phyloP scores from a whole-genome alignment of 768 basidiomycete species.

The Leccinum rimulosum region DNA sequence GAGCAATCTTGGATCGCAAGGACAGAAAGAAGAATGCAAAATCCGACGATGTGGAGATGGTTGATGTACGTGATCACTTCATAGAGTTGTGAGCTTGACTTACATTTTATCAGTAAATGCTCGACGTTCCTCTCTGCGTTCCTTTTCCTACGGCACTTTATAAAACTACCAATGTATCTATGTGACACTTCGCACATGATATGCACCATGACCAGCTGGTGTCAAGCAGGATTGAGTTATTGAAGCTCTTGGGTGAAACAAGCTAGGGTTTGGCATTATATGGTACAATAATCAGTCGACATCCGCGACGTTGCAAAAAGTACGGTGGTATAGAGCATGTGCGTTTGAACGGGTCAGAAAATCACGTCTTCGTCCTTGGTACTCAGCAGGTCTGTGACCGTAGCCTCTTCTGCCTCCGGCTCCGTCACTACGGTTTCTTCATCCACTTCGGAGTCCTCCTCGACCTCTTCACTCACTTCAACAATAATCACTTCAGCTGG shows the following conservation, averaged over 20 bases:
- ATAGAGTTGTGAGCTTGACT: conserved; percentile 11
- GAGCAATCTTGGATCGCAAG: conserved; percentile 86
- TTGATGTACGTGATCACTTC: conserved; percentile 57
- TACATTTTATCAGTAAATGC: conserved; percentile 24
- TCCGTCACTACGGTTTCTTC: conserved; percentile 7
- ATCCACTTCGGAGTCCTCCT: conserved; percentile 32
- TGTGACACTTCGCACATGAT: conserved; percentile 49
- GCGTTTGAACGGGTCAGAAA: conserved; percentile 52
- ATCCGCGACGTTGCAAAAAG: conserved; percentile 2
- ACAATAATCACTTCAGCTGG: too few relatives aligned
- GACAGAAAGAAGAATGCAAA: conserved; percentile 64
- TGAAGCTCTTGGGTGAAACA: conserved; percentile 9
- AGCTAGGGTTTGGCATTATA: conserved; percentile 4
- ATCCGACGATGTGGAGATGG: conserved; percentile 73
- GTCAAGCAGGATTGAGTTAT: not conserved
- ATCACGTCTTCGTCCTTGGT: conserved; percentile 93
- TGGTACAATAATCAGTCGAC: conserved; percentile 9
- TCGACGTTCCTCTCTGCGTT: conserved; percentile 9
- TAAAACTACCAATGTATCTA: conserved; percentile 70
- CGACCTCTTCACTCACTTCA: conserved; percentile 12
- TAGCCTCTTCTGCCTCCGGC: conserved; percentile 31
- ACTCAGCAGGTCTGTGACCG: conserved; percentile 62
- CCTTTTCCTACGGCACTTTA: conserved; percentile 19
- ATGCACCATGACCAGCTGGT: conserved; percentile 46
- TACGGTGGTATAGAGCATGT: conserved; percentile 15